phyloP scores from a whole-genome alignment of 176 grass and related monocot genomes.

The Olyra latifolia region DNA sequence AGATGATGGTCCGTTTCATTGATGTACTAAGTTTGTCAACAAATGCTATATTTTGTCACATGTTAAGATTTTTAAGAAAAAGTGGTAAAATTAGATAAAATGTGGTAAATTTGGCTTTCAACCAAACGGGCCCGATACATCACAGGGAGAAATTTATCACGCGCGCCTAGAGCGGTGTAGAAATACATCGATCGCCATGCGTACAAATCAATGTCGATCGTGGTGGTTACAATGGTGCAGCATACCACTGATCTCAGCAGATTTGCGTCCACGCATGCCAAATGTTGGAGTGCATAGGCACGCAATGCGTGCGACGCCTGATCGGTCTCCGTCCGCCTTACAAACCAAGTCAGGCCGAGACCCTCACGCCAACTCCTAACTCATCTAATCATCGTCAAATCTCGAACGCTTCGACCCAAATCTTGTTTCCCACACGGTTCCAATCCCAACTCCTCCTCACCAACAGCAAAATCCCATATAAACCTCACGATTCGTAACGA shows the following conservation, averaged over 20 bases:
- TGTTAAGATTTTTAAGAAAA: no score
- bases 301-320: background rate
- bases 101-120: no score
- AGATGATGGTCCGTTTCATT: no score
- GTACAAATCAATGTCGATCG: no score
- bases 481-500: background rate
- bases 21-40: no score
- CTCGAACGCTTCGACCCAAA: slow-evolving; percentile 3
- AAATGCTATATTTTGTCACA: no score
- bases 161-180: no score
- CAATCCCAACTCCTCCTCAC: background rate
- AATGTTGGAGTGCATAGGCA: background rate
- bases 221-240: background rate
- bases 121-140: no score
- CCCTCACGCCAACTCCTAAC: slow-evolving; percentile 18
- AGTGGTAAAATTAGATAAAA: no score
- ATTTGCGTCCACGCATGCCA: background rate
- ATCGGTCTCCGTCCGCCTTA: background rate
- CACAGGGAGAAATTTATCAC: no score
- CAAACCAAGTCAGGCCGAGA: background rate
- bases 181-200: no score
- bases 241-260: background rate
- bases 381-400: background rate
- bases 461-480: background rate
- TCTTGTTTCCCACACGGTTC: background rate